Percentiles rank a stretch among this genome's conserved stretches.
Conservation (phyloP, 1,284 basidiomycete genomes). For the Puccinia horiana region DNA sequence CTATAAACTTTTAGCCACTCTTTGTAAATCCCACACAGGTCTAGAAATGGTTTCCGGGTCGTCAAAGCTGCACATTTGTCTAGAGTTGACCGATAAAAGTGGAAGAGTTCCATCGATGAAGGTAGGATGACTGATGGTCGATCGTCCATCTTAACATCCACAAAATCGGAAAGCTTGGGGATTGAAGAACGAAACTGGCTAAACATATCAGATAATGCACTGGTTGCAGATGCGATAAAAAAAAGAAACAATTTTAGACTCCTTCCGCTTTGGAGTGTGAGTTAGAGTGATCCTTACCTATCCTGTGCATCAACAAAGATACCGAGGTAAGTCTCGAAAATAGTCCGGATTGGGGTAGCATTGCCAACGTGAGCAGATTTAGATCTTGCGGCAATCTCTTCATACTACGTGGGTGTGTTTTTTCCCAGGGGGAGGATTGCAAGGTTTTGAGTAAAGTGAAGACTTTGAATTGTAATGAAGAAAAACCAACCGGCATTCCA, state of each 20-base stretch:
- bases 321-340: slow-evolving; percentile 87
- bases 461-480: neutral
- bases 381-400: slow-evolving; percentile 58
- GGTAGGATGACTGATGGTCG: slow-evolving; percentile 74
- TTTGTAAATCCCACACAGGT: slow-evolving; percentile 75
- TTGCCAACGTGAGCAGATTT: slow-evolving; percentile 52
- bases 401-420: no score
- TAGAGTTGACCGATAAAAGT: slow-evolving; percentile 91
- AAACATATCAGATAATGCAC: slow-evolving; percentile 77
- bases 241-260: neutral
- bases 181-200: slow-evolving; percentile 70
- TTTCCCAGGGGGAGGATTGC: no score
- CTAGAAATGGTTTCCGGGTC: slow-evolving; percentile 76
- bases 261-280: neutral
- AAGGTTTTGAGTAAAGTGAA: neutral
- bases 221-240: slow-evolving; percentile 56
- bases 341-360: slow-evolving; percentile 72
- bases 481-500: slow-evolving; percentile 43
- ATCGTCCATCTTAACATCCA: slow-evolving; percentile 55
- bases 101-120: slow-evolving; percentile 93
- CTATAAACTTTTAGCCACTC: slow-evolving; percentile 95
- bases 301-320: slow-evolving; percentile 96
- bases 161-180: slow-evolving; percentile 65
- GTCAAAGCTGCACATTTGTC: slow-evolving; percentile 86
- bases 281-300: slow-evolving; percentile 64